Conservation (phyloP, 1,139 yeast genomes). For the Taphrina communis region DNA sequence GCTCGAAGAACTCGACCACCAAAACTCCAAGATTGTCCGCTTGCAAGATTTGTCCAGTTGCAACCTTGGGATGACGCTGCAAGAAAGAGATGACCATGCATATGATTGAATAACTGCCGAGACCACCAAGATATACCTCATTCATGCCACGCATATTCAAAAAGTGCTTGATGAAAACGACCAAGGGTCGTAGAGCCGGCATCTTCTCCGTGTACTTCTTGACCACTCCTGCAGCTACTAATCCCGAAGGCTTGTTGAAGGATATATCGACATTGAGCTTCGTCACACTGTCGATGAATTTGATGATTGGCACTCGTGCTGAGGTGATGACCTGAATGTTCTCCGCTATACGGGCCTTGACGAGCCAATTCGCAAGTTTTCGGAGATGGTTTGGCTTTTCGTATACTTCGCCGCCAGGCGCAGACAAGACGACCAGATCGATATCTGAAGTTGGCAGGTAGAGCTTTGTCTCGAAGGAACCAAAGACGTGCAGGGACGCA, state of each 20-base stretch:
- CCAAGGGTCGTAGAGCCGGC: constrained; percentile 85
- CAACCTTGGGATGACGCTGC: constrained; percentile 75
- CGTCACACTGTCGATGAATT: constrained; percentile 77
- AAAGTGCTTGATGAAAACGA: constrained; percentile 83
- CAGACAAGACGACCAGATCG: constrained; percentile 78
- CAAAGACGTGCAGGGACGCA: constrained; percentile 85
- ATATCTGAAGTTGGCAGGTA: constrained; percentile 96
- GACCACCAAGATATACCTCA: constrained; percentile 94
- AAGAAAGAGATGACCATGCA: constrained; percentile 85
- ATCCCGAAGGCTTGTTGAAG: constrained; percentile 85
- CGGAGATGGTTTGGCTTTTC: constrained; percentile 73
- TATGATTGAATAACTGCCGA: constrained; percentile 93
- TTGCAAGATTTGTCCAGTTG: constrained; percentile 70
- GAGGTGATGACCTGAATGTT: constrained; percentile 85
- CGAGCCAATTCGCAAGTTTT: constrained; percentile 73
- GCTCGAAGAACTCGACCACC: constrained; percentile 88
- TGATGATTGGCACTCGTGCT: constrained; percentile 95
- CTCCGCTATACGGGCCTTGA: constrained; percentile 67
- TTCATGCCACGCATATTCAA: constrained; percentile 78
- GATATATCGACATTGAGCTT: constrained; percentile 86
- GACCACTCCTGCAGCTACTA: constrained; percentile 81
- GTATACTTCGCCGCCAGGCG: constrained; percentile 57
- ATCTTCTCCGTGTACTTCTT: constrained; percentile 73
- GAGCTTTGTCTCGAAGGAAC: constrained; percentile 92
- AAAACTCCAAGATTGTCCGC: constrained; percentile 83